A percentile compares a stretch with the other conserved stretches of the same genome.
phyloP scores from a whole-genome alignment of 2,329 filamentous ascomycete genomes.

The Diaporthe capsici region DNA sequence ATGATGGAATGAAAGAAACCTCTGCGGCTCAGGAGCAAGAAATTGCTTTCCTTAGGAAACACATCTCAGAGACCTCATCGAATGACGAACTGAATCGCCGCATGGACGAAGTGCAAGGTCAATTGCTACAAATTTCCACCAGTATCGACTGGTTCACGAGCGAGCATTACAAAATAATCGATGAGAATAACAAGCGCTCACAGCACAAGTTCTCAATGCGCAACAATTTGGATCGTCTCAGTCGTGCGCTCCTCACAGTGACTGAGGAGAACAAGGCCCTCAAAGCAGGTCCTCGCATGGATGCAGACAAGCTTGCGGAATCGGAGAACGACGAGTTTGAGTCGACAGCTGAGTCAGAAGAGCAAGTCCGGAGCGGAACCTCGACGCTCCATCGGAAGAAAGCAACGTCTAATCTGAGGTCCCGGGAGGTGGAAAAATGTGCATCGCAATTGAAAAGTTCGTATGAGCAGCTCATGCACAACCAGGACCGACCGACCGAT shows the following conservation, averaged over 20 bases:
- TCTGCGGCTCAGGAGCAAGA: not conserved
- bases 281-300: too few relatives aligned
- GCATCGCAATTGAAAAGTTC: too few relatives aligned
- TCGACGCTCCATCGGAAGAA: not conserved
- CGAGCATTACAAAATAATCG: not conserved
- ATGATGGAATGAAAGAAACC: not conserved
- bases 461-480: not conserved
- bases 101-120: not conserved
- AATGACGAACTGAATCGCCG: not conserved
- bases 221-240: not conserved
- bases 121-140: not conserved
- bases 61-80: not conserved
- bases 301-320: too few relatives aligned
- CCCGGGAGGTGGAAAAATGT: rapidly evolving
- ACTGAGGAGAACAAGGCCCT: not conserved
- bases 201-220: not conserved
- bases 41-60: not conserved
- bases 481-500: not conserved
- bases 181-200: not conserved
- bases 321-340: not conserved
- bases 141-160: not conserved
- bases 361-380: not conserved
- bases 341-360: not conserved
- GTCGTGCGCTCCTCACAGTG: not conserved
- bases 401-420: not conserved